Base-by-base conservation (phyloP, 2,329 filamentous ascomycete genomes). In the Metarhizium rileyi region DNA sequence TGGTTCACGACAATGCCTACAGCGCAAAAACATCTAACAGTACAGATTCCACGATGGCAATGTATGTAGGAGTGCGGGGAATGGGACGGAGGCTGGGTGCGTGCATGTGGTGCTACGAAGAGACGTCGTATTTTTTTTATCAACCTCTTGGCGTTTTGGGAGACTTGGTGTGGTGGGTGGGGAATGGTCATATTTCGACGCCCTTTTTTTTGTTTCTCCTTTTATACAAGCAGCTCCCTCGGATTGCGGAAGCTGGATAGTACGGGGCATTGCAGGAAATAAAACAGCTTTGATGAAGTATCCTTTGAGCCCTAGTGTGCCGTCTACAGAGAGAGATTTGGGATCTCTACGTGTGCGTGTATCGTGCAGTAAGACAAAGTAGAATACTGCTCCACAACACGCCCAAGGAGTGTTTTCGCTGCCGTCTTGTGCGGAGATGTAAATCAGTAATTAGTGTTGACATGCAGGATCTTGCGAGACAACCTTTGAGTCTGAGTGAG, bases 141-240 rank as follows among this genome's bases (percentile, higher is more conserved):
- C 47, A 46, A 51, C 23, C n/a, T 50, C 55, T 52, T 50, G 62
- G 62, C 60, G 62, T 63, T 65, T n/a, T 60, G 47, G 60, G 60
- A 56, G 59, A 59, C 47, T n/a, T n/a, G n/a, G n/a, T n/a, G n/a
- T n/a, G 33, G 55, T 49, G 50, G 53, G 53, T 53, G 52, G 51
- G 47, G 38, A 36, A 49, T 27, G 28, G 26, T 42, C 20, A 48
- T 48, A 25, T 20, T 33, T 49, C n/a, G 3, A 44, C 35, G 18
- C 26, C 36, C 18, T 20, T 23, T 47, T 26, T 16, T 42, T 26
- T 49, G 25, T 49, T n/a, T n/a, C n/a, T n/a, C n/a, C n/a, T n/a
- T n/a, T n/a, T n/a, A n/a, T n/a, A n/a, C n/a, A n/a, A 18, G 23
- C 26, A 8, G 27, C 18, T 20, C 27, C 22, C 44, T 8, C n/a